Evolutionary conservation across 176 grass and related monocot genomes (phyloP).

Genomic region (Avena atlantica): DNA sequence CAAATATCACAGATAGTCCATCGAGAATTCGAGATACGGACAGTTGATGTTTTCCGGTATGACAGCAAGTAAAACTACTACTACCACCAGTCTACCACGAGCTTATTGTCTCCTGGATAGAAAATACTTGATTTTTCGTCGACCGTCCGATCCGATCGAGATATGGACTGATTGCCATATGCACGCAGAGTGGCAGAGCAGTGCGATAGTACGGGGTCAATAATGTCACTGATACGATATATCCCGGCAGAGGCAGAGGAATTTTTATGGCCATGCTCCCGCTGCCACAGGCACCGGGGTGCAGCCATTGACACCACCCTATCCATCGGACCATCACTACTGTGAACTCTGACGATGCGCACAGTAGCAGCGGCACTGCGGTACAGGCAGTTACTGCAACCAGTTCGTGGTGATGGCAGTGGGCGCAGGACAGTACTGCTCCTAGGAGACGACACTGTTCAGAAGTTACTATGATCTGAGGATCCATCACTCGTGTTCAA

Average conservation of each 20-base stretch:
- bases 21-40: background rate
- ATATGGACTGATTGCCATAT: background rate
- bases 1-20: background rate
- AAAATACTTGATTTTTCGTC: background rate
- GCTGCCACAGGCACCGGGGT: background rate
- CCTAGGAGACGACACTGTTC: background rate
- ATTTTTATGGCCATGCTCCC: conserved; percentile 14
- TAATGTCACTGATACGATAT: background rate
- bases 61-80: background rate
- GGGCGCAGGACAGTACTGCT: background rate
- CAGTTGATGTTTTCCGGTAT: background rate
- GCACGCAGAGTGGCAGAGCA: background rate
- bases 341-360: background rate
- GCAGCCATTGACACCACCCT: background rate
- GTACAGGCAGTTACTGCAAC: conserved; percentile 1
- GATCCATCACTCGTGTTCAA: background rate
- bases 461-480: conserved; percentile 25
- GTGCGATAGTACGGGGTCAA: background rate
- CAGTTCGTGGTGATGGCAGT: background rate
- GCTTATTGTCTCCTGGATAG: too few species aligned
- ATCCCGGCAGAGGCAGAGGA: background rate
- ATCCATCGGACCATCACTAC: background rate
- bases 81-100: too few species aligned
- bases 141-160: background rate
- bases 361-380: background rate